These are phyloP conservation scores for Petrea volubilis DNA, from an alignment of 257 asterid genomes.

Conservation along the genomic window DNA sequence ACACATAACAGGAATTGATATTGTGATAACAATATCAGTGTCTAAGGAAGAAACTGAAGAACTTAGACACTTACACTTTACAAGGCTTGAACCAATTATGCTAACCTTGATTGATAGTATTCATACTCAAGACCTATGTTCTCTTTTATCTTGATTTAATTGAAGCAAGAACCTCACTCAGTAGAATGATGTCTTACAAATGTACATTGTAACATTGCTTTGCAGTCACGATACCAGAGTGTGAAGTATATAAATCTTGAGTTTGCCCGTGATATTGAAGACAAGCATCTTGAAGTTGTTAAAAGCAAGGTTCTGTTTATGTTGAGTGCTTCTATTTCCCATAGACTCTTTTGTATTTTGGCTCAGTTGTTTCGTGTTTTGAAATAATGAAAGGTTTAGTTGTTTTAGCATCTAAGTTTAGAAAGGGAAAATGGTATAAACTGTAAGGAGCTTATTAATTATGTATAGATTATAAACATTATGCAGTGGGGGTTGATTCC, in stretches of 20 bases:
- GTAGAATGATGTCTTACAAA: conserved; percentile 15
- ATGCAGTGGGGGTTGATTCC: not conserved
- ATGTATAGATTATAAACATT: not conserved
- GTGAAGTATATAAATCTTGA: conserved; percentile 91
- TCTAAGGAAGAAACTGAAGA: not conserved
- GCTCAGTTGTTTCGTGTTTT: not conserved
- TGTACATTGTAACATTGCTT: conserved; percentile 14
- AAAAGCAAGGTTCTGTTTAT: conserved; percentile 55
- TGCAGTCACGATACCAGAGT: conserved; percentile 80
- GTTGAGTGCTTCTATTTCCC: not conserved
- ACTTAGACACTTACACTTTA: not conserved
- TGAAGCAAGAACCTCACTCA: conserved; percentile 1
- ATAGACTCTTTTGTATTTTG: not conserved
- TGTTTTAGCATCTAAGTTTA: not conserved
- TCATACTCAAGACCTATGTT: not conserved
- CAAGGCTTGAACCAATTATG: not conserved
- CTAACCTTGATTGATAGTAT: not conserved
- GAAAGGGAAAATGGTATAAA: not conserved
- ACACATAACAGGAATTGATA: not conserved
- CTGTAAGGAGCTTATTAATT: not conserved
- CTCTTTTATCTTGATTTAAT: not conserved
- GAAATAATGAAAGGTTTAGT: not conserved
- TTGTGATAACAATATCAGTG: not conserved
- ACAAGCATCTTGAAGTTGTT: conserved; percentile 65
- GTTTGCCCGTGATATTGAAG: conserved; percentile 85